phyloP scores from a whole-genome alignment of 208 protist genomes.

The Trypanosoma caninum region DNA sequence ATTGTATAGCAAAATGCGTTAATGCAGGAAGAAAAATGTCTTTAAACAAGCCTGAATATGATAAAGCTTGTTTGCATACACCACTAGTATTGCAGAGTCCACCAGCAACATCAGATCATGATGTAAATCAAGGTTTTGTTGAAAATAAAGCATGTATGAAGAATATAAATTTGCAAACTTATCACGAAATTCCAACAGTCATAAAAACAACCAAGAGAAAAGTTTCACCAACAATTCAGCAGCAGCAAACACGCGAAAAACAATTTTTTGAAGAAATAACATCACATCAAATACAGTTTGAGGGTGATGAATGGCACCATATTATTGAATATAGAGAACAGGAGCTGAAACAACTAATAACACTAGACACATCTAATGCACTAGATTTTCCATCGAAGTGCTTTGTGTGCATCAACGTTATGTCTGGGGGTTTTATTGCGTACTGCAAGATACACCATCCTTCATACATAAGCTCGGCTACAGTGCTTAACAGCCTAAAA shows the following conservation, averaged over 20 bases:
- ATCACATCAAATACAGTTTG: slow-evolving; percentile 14
- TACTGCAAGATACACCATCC: slow-evolving; percentile 6
- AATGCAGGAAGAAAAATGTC: too few relatives aligned
- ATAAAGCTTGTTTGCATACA: too few relatives aligned
- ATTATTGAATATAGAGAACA: background rate
- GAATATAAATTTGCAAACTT: too few relatives aligned
- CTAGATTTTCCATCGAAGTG: background rate
- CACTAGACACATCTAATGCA: slow-evolving; percentile 2
- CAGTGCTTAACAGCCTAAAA: background rate
- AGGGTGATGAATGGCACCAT: slow-evolving; percentile 15
- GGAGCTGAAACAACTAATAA: slow-evolving; percentile 1
- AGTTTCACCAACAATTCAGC: background rate
- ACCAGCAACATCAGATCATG: too few relatives aligned
- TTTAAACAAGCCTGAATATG: too few relatives aligned
- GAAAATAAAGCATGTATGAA: too few relatives aligned
- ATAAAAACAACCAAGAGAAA: background rate
- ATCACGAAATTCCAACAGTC: too few relatives aligned
- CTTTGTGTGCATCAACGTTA: background rate
- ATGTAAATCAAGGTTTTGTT: too few relatives aligned
- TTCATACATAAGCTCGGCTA: background rate
- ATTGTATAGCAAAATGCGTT: too few relatives aligned
- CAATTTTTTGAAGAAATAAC: background rate
- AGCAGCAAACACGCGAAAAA: background rate
- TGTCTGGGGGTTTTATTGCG: slow-evolving; percentile 7
- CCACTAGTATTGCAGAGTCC: too few relatives aligned